A percentile compares a stretch with the other conserved stretches of the same genome.
Conservation (phyloP, 2,329 filamentous ascomycete species). For the Microdochium paspali region DNA sequence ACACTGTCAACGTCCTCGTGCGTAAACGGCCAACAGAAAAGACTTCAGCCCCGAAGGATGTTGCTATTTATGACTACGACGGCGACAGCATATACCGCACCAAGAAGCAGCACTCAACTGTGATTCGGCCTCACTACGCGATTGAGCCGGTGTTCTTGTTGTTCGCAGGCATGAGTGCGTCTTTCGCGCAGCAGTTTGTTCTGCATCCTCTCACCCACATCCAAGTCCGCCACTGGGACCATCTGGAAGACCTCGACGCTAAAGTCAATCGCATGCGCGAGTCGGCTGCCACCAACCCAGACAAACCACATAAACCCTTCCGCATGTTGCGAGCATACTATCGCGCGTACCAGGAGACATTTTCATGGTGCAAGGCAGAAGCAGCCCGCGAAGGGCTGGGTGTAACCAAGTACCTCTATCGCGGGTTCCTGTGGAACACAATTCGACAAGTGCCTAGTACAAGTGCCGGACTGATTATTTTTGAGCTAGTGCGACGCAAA, state of each 20-base stretch:
- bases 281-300: slow-evolving; percentile 17
- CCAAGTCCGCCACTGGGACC: slow-evolving; percentile 64
- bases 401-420: slow-evolving; percentile 56
- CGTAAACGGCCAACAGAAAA: slow-evolving; percentile 28
- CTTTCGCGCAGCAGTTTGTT: slow-evolving; percentile 57
- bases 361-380: slow-evolving; percentile 47
- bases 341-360: slow-evolving; percentile 61
- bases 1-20: slow-evolving; percentile 39
- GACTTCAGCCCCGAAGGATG: slow-evolving; percentile 1
- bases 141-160: slow-evolving; percentile 66
- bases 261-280: slow-evolving; percentile 37
- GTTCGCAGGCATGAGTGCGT: slow-evolving; percentile 58
- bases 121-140: slow-evolving; percentile 66
- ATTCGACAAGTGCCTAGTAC: slow-evolving; percentile 69
- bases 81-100: slow-evolving; percentile 5
- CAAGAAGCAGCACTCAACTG: slow-evolving; percentile 19
- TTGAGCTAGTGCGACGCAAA: slow-evolving; percentile 65
- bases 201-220: slow-evolving; percentile 64
- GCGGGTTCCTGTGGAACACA: slow-evolving; percentile 63
- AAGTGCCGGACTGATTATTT: slow-evolving; percentile 68
- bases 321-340: slow-evolving; percentile 57
- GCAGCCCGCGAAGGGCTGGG: slow-evolving; percentile 46
- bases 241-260: slow-evolving; percentile 62
- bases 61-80: slow-evolving; percentile 5
- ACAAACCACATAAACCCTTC: slow-evolving; percentile 27